Percentiles rank a stretch among this genome's conserved stretches.
Evolutionary conservation across 352 stramenopile genomes (phyloP).

Genomic region (Peronospora belbahrii): DNA sequence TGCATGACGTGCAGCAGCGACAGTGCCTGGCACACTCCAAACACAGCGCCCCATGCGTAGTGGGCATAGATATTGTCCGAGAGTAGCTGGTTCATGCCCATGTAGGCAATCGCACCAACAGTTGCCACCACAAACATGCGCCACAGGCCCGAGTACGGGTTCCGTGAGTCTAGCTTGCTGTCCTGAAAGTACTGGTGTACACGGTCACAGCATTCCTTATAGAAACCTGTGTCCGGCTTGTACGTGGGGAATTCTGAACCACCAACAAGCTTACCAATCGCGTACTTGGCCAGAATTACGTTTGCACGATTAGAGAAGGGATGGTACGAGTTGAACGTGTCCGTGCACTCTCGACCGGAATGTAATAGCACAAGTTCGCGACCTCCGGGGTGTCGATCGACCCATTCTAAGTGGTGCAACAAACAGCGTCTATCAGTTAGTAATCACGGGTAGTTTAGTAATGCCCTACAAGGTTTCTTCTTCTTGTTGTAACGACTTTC

Average conservation of each 20-base stretch:
- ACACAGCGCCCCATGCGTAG: conserved; percentile 72
- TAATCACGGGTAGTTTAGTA: not conserved
- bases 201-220: conserved; percentile 77
- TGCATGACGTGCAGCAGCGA: conserved; percentile 91
- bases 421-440: conserved; percentile 1
- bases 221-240: conserved; percentile 89
- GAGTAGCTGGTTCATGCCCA: conserved; percentile 65
- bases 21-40: conserved; percentile 85
- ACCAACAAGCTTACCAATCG: conserved; percentile 73
- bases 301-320: conserved; percentile 79
- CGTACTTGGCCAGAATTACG: conserved; percentile 80
- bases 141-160: conserved; percentile 68
- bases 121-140: conserved; percentile 81
- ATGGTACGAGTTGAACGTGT: conserved; percentile 90
- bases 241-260: conserved; percentile 84
- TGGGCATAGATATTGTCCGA: conserved; percentile 49
- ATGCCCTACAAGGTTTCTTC: no score
- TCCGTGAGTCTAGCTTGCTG: conserved; percentile 87
- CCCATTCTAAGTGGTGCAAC: conserved; percentile 44
- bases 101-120: conserved; percentile 53
- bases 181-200: conserved; percentile 86
- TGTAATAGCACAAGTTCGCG: conserved; percentile 75
- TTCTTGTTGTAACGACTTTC: conserved; percentile 3
- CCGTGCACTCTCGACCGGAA: conserved; percentile 72
- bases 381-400: conserved; percentile 76